Evolutionary conservation across 169 alveolate species (phyloP).

Genomic region (Plasmodium billcollinsi): DNA sequence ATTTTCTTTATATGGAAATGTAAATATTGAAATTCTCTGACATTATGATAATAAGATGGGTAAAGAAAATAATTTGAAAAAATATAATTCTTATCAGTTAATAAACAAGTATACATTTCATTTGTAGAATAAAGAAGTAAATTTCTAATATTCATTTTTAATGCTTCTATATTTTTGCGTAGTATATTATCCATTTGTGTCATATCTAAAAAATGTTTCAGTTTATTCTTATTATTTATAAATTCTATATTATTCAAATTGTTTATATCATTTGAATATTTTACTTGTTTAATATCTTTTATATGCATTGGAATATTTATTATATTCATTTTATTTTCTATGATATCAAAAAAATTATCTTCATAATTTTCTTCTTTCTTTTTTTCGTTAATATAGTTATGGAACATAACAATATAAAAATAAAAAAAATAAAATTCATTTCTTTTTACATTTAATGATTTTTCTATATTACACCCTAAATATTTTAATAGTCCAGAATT

Average conservation of each 20-base stretch:
- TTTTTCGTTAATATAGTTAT: not conserved
- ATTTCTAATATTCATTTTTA: conserved; percentile 25
- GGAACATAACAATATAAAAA: conserved; percentile 19
- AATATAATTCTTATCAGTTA: conserved; percentile 40
- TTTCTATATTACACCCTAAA: conserved; percentile 26
- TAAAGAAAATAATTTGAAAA: conserved; percentile 1
- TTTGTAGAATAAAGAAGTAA: not conserved
- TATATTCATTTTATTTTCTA: conserved; percentile 25
- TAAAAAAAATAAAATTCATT: conserved; percentile 18
- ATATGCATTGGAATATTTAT: not conserved
- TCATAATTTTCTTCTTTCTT: conserved; percentile 22
- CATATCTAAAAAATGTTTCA: not conserved
- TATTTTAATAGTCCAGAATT: conserved; percentile 34
- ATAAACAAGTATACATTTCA: not conserved
- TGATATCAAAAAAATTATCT: conserved; percentile 24
- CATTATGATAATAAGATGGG: conserved; percentile 4
- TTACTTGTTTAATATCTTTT: too few species aligned
- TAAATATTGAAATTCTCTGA: conserved; percentile 2
- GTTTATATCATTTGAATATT: too few species aligned
- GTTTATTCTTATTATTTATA: too few species aligned
- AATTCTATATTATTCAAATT: too few species aligned
- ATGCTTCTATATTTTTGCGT: conserved; percentile 14
- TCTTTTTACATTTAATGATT: conserved; percentile 1
- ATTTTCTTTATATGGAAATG: conserved; percentile 46
- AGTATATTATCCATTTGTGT: not conserved